Conservation (phyloP, 352 stramenopile species). For the Blastocystis sp. region DNA sequence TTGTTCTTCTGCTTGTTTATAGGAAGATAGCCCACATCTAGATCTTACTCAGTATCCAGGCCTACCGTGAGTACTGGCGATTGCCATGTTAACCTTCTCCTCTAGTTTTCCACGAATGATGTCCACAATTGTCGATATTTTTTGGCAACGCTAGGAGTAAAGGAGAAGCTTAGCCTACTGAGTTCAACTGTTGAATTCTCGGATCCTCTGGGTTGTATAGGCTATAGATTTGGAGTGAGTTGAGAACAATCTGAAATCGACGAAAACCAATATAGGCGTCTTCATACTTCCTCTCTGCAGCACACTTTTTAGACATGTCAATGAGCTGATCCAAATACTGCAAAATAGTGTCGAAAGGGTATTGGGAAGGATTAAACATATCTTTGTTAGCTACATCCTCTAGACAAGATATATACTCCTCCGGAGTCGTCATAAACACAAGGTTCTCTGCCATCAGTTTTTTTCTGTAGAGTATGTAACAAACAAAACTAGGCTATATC, state of each 20-base stretch:
- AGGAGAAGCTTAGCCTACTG: neutral
- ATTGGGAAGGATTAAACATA: conserved; percentile 28
- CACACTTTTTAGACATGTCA: neutral
- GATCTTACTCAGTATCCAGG: neutral
- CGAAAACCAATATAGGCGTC: conserved; percentile 51
- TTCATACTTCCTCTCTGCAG: neutral
- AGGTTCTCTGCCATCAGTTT: neutral
- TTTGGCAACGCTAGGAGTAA: neutral
- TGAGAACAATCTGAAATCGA: conserved; percentile 52
- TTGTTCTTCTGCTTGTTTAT: neutral
- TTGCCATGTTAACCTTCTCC: conserved; percentile 18
- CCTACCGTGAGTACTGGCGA: neutral
- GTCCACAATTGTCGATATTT: conserved; percentile 2
- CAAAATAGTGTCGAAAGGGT: conserved; percentile 22
- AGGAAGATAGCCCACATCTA: neutral
- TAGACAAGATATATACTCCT: conserved; percentile 21
- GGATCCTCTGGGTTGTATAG: conserved; percentile 14
- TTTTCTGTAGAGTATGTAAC: neutral
- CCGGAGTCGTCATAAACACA: neutral
- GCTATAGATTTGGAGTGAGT: conserved; percentile 11
- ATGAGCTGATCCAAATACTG: conserved; percentile 35
- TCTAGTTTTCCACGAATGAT: neutral
- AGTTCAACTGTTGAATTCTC: neutral
- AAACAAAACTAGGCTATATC: neutral
- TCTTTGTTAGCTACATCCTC: conserved; percentile 26